Evolutionary conservation across 2,329 filamentous ascomycete species (phyloP), one percentile per base, ranked within the genome.

Genomic region (Apiospora koreana): DNA sequence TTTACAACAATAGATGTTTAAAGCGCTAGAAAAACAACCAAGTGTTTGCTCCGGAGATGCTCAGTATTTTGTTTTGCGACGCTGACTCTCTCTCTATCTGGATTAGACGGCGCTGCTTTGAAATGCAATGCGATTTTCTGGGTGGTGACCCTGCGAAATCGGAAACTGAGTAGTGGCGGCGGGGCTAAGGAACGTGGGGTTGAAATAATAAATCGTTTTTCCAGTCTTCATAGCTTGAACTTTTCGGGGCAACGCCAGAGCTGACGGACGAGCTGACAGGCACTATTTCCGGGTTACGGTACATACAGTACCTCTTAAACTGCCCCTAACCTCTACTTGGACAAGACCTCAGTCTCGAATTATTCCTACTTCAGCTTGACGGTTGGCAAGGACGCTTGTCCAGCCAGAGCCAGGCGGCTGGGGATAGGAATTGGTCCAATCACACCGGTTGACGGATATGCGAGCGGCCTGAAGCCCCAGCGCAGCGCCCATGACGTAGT

Each of bases 51-150:
- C 54, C 54, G 31, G 54, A 62, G 28, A 62, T 62, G 31, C 31
- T 35, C 18, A 18, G 21, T 31, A 14, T 18, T 21, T 10, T 16
- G 14, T 58, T 58, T 58, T 58, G 35, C 64, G 35, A 65, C 64
- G n/a, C n/a, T n/a, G n/a, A n/a, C n/a, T n/a, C n/a, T n/a, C n/a
- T n/a, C n/a, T 38, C 64, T 65, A 42, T 65, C 42, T 65, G 3
- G 64, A 25, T 66, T 28, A 28, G 65, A 45, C 54, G 64, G 64
- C 25, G 14, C 70, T 71, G 70, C 68, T 71, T 71, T 71, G 70
- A 71, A 71, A 71, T 71, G 62, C 70, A 70, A 68, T 48, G 70
- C 65, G 45, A 68, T 23, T 68, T 69, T 71, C 69, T 69, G 70
- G 70, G n/a, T 16, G 65, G 28, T 16, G 65, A n/a, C 12, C 25